phyloP scores from a whole-genome alignment of 1,284 basidiomycete genomes.

The Cutaneotrichosporon daszewskae region DNA sequence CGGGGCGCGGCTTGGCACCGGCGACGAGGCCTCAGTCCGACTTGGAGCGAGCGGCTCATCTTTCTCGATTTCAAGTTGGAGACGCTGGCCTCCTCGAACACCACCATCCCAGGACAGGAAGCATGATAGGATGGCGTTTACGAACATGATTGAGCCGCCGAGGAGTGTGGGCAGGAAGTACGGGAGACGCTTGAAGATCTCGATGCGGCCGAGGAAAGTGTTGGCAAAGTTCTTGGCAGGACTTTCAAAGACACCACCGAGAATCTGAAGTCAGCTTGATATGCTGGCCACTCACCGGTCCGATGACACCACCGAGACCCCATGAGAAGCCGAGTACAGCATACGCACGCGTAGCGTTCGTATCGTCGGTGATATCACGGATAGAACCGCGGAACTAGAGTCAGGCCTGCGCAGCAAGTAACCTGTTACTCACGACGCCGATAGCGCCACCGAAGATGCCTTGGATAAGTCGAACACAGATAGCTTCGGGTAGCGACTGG shows the following conservation, averaged over 20 bases:
- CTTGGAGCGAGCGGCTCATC: slow-evolving; percentile 38
- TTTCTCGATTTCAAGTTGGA: slow-evolving; percentile 73
- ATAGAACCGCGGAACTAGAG: slow-evolving; percentile 64
- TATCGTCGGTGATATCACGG: slow-evolving; percentile 67
- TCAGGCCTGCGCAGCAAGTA: not conserved
- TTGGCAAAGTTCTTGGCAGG: slow-evolving; percentile 79
- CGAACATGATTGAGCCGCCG: slow-evolving; percentile 63
- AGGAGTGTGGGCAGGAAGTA: slow-evolving; percentile 87
- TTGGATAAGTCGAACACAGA: slow-evolving; percentile 82
- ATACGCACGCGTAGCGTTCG: slow-evolving; percentile 89
- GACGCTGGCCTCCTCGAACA: slow-evolving; percentile 67
- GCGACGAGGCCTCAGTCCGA: slow-evolving; percentile 8
- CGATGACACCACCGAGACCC: slow-evolving; percentile 75
- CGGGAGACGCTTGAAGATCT: slow-evolving; percentile 71
- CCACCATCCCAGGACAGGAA: slow-evolving; percentile 90
- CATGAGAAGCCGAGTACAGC: slow-evolving; percentile 91
- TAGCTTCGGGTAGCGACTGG: slow-evolving; percentile 72
- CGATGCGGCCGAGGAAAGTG: slow-evolving; percentile 57
- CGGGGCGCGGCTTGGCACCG: slow-evolving; percentile 18
- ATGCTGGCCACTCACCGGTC: slow-evolving; percentile 27
- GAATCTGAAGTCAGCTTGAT: slow-evolving; percentile 50
- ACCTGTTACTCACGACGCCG: slow-evolving; percentile 64
- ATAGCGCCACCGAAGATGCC: slow-evolving; percentile 93
- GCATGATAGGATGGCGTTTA: slow-evolving; percentile 75
- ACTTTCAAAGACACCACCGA: slow-evolving; percentile 78